A percentile compares a stretch with the other conserved stretches of the same genome.
These are phyloP conservation scores for Pseudopyricularia cyperi DNA, from an alignment of 2,329 filamentous ascomycete species.

Conservation along the genomic window DNA sequence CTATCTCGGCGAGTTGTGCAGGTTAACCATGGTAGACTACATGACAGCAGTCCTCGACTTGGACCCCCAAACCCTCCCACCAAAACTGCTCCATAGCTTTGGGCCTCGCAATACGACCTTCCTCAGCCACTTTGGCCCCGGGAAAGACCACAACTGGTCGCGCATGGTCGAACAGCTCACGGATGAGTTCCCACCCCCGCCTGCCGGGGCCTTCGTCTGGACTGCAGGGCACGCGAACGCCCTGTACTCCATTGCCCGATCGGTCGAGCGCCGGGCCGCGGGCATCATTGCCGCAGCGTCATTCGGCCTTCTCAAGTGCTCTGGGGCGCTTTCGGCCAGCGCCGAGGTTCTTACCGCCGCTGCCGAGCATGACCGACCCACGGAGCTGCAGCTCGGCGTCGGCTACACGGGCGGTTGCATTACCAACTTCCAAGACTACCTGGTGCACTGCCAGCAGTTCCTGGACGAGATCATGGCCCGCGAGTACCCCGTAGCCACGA, in stretches of 20 bases:
- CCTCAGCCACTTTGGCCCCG: conserved; percentile 55
- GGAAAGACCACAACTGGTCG: conserved; percentile 17
- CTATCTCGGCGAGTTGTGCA: conserved; percentile 65
- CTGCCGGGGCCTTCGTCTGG: conserved; percentile 41
- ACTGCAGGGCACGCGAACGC: conserved; percentile 42
- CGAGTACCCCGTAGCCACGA: conserved; percentile 19
- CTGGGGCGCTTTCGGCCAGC: conserved; percentile 45
- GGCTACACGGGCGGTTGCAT: conserved; percentile 75
- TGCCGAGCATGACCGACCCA: conserved; percentile 3
- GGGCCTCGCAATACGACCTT: conserved; percentile 55
- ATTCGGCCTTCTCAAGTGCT: conserved; percentile 54
- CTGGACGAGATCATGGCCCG: conserved; percentile 40
- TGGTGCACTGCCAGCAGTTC: conserved; percentile 55
- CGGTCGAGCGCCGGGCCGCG: conserved; percentile 60
- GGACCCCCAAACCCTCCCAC: conserved; percentile 34
- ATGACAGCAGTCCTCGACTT: conserved; percentile 30
- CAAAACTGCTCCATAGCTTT: conserved; percentile 41
- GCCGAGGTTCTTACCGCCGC: conserved; percentile 6
- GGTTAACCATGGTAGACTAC: conserved; percentile 57
- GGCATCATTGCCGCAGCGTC: conserved; percentile 62
- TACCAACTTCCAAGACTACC: conserved; percentile 63
- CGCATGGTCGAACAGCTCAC: conserved; percentile 33
- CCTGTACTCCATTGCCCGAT: conserved; percentile 54
- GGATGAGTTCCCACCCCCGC: conserved; percentile 35
- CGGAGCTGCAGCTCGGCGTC: conserved; percentile 48